These are phyloP conservation scores for Carnegiea gigantea DNA, from an alignment of 179 eudicot species.

Conservation along the genomic window DNA sequence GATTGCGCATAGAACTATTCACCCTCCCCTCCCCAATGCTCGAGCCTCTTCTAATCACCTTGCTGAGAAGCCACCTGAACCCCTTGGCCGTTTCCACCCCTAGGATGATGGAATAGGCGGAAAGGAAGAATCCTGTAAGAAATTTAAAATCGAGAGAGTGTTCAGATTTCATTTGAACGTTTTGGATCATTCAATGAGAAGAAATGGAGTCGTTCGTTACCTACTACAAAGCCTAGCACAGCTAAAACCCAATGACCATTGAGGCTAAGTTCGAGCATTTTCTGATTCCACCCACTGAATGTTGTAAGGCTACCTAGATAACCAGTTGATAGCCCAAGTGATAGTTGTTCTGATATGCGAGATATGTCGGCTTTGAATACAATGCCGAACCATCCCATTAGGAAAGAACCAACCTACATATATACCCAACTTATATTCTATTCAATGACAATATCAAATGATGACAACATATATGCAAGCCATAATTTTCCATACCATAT, in stretches of 20 bases:
- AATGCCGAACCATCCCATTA: constrained; percentile 95
- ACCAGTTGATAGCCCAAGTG: constrained; percentile 77
- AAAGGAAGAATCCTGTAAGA: constrained; percentile 64
- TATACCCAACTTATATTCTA: too few relatives aligned
- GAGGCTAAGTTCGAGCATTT: constrained; percentile 81
- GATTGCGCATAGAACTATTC: constrained; percentile 23
- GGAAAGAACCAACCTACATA: constrained; percentile 73
- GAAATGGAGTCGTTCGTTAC: constrained; percentile 24
- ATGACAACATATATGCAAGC: too few relatives aligned
- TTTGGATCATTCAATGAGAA: too few relatives aligned
- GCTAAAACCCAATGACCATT: constrained; percentile 66
- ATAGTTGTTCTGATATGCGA: constrained; percentile 55
- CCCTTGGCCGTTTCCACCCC: constrained; percentile 69
- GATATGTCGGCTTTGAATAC: constrained; percentile 68
- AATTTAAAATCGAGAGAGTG: too few relatives aligned
- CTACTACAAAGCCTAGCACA: constrained; percentile 58
- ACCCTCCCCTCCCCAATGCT: constrained; percentile 20
- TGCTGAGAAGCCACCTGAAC: constrained; percentile 36
- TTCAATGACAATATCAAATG: too few relatives aligned
- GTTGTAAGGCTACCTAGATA: constrained; percentile 95
- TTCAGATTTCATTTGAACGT: too few relatives aligned
- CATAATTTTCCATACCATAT: constrained; percentile 53
- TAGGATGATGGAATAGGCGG: constrained; percentile 50
- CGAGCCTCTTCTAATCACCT: constrained; percentile 4
- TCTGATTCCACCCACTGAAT: constrained; percentile 95